Percentiles rank a stretch among this genome's conserved stretches.
These are phyloP conservation scores for Durusdinium trenchii DNA, from an alignment of 73 alveolate species.

Conservation along the genomic window DNA sequence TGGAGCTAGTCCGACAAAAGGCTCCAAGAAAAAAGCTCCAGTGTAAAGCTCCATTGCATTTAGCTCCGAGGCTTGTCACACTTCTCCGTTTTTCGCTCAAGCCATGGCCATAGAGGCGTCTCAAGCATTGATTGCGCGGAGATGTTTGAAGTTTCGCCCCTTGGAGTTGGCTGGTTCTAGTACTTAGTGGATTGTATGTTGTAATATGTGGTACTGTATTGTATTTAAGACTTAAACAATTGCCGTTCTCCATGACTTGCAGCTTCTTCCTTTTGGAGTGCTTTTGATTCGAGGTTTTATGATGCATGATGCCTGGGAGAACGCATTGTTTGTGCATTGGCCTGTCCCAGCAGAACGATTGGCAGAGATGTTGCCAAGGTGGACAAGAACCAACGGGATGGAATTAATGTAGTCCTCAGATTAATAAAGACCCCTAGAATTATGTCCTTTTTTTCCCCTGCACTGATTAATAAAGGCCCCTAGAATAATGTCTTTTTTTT, in stretches of 20 bases:
- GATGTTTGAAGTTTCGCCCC: constrained; percentile 54
- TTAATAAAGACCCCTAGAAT: too few species aligned
- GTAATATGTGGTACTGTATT: neutral
- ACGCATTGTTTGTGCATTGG: constrained; percentile 81
- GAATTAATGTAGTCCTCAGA: neutral
- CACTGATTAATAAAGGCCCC: too few species aligned
- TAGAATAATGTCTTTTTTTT: too few species aligned
- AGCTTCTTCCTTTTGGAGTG: neutral
- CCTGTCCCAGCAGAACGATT: constrained; percentile 53
- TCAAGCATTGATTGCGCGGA: constrained; percentile 52
- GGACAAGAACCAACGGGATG: neutral
- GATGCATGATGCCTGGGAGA: constrained; percentile 94
- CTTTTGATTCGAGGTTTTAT: constrained; percentile 27
- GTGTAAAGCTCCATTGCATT: too few species aligned
- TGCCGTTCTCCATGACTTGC: too few species aligned
- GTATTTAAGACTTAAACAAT: too few species aligned
- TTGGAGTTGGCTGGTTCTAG: neutral
- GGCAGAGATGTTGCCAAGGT: constrained; percentile 72
- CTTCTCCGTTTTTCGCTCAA: neutral
- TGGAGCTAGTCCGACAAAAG: too few species aligned
- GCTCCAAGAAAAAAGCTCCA: too few species aligned
- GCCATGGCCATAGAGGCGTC: constrained; percentile 84
- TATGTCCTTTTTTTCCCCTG: too few species aligned
- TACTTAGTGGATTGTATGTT: neutral
- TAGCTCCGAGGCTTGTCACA: neutral